Evolutionary conservation across 2,329 filamentous ascomycete genomes (phyloP), one percentile per base, ranked within the genome.

Genomic region (Echinosphaeria canescens): DNA sequence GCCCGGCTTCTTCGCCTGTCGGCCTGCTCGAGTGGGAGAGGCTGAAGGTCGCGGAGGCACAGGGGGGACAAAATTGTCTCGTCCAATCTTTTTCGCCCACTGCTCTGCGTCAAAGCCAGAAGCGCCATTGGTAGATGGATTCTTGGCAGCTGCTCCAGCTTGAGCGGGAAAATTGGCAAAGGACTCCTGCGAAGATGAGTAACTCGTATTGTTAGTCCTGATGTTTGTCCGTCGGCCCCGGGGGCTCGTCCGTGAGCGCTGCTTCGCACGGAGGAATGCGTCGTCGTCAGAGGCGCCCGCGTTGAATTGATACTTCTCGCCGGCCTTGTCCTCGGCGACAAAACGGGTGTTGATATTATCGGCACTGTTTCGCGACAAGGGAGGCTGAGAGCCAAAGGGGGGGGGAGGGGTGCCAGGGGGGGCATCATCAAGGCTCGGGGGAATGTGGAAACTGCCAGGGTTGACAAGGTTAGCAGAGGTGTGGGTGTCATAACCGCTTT

Each of bases 311-410:
- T 41, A 41, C 15, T 47, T 42, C 18, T 47, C 43, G 5, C n/a
- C n/a, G n/a, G 47, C 35, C 23, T 48, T 42, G 13, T 66, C 56
- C 10, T 57, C 54, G 4, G 59, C 49, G 13, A 55, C 56, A 42
- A 73, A 73, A 22, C 49, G 60, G 12, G 66, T 72, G 42, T 67
- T 65, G 35, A 73, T 72, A 27, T 60, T 64, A 30, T 73, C 64
- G 13, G 59, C 48, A 36, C 60, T 70, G 30, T 45, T 56, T 31
- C 54, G 55, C 22, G 48, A 39, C 31, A 67, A 64, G 3, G 42
- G 43, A 23, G 48, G 43, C n/a, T n/a, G n/a, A n/a, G n/a, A n/a
- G n/a, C n/a, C n/a, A n/a, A n/a, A n/a, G n/a, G 46, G 40, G n/a
- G 48, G 39, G 8, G 46, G 42, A 5, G 49, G 42, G 9, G 38